Base-by-base conservation (phyloP, 2,329 filamentous ascomycete genomes). In the Sphaerostilbella broomeana region DNA sequence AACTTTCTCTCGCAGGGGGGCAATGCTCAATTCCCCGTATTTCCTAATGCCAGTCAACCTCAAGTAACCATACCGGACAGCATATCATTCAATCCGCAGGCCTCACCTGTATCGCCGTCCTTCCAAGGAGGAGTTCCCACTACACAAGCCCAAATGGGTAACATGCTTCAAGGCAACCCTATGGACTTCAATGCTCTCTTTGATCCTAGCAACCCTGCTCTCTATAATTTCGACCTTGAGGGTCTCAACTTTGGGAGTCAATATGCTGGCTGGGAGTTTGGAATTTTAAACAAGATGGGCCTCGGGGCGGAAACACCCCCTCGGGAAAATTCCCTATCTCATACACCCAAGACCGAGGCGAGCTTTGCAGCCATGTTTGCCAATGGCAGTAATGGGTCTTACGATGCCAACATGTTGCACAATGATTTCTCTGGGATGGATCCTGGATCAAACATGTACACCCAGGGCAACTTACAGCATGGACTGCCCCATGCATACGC, bases 141-240 rank as follows among this genome's bases (percentile, higher is more conserved):
- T 44, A 66, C 74, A 58, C 65, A 50, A 45, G 24, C 67, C 53
- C 62, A 70, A 44, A 63, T 69, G 35, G 63, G 64, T 15, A 64
- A 69, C 51, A 65, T 71, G n/a, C 72, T 69, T 51, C 69, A 66
- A 50, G 62, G 64, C 12, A 74, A 73, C 30, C 48, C 59, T 44
- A 64, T 76, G 56, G 64, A 64, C 38, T 78, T 79, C 51, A 70
- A 70, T 26, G 66, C 75, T 40, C 72, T 94, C 20, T 95, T 95
- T 55, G 89, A 95, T 51, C 86, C 87, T 0, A 92, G 86, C 56
- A 92, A 97, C 57, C 87, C 89, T 4, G 85, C 88, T 1, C 67
- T 95, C 40, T 95, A 94, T 73, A 95, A 95, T 59, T 95, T 97
- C 60, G 89, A 97, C 59, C 77, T 95, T 9, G 88, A 94, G 40